phyloP scores from a whole-genome alignment of 2,329 filamentous ascomycete genomes.

The Sporothrix mexicana region DNA sequence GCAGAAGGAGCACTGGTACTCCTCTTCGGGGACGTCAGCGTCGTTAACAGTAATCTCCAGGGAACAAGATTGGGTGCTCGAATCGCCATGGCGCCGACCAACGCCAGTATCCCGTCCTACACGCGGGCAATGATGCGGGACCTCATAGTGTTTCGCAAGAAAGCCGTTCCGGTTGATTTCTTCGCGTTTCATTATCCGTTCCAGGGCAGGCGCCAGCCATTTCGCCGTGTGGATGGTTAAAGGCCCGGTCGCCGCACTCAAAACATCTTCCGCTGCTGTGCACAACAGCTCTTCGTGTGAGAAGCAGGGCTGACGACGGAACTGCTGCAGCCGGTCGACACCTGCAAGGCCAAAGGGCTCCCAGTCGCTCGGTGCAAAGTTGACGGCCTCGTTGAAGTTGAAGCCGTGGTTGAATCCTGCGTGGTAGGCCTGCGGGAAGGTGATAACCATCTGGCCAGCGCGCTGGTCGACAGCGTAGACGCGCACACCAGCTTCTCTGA shows the following conservation, averaged over 20 bases:
- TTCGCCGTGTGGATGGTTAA: constrained; percentile 86
- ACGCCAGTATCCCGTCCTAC: constrained; percentile 16
- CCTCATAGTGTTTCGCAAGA: constrained; percentile 9
- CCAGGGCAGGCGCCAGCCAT: constrained; percentile 88
- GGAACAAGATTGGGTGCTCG: constrained; percentile 52
- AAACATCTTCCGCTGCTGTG: constrained; percentile 82
- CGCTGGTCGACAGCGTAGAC: constrained; percentile 96
- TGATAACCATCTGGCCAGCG: constrained; percentile 94
- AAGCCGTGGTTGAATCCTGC: constrained; percentile 98
- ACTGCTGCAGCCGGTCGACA: constrained; percentile 83
- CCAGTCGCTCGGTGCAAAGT: constrained; percentile 95
- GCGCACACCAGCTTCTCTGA: constrained; percentile 89
- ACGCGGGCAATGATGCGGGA: constrained; percentile 27
- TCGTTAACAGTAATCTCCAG: constrained; percentile 71
- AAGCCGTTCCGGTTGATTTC: constrained; percentile 71
- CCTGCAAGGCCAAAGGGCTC: constrained; percentile 88
- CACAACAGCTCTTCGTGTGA: constrained; percentile 94
- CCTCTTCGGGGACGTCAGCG: constrained; percentile 82
- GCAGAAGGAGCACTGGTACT: constrained; percentile 90
- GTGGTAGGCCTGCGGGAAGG: constrained; percentile 96
- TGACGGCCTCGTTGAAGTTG: constrained; percentile 98
- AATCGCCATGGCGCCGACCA: constrained; percentile 42
- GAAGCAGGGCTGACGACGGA: constrained; percentile 92
- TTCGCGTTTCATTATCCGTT: constrained; percentile 78
- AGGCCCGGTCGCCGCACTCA: constrained; percentile 53